Percentiles rank a stretch among this genome's conserved stretches.
Conservation (phyloP, 1,284 basidiomycete genomes). For the Coriolopsis trogii region DNA sequence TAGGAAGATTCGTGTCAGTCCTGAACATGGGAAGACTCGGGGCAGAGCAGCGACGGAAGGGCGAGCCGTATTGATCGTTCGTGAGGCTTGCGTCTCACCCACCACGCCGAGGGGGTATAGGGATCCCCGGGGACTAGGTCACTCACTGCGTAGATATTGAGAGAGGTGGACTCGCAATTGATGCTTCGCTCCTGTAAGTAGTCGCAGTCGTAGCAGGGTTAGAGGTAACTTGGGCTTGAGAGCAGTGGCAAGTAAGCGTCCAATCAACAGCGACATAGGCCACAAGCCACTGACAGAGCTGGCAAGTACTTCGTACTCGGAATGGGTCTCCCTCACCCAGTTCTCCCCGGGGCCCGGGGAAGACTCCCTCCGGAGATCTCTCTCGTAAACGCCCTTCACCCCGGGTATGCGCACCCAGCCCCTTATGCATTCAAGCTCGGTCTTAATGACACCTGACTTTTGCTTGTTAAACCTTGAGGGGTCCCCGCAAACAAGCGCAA, state of each 20-base stretch:
- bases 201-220: conserved; percentile 56
- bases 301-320: conserved; percentile 62
- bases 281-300: conserved; percentile 52
- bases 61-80: too few species aligned
- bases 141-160: conserved; percentile 48
- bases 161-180: conserved; percentile 72
- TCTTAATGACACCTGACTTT: conserved; percentile 50
- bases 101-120: too few species aligned
- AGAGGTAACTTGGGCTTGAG: conserved; percentile 50
- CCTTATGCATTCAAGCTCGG: conserved; percentile 43
- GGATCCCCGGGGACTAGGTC: too few species aligned
- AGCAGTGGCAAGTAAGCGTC: background rate
- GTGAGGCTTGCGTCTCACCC: too few species aligned
- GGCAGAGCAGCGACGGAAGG: too few species aligned
- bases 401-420: conserved; percentile 41
- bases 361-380: conserved; percentile 1
- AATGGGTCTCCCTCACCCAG: conserved; percentile 46
- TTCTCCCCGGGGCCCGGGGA: background rate
- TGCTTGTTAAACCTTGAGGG: conserved; percentile 44
- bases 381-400: conserved; percentile 30
- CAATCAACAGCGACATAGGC: background rate
- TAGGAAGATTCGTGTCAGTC: too few species aligned
- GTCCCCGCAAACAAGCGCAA: conserved; percentile 65
- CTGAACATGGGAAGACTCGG: too few species aligned
- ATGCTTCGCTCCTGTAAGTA: conserved; percentile 70